These are phyloP conservation scores for Pichia sporocuriosa DNA, from an alignment of 805 yeast genomes.

Conservation along the genomic window DNA sequence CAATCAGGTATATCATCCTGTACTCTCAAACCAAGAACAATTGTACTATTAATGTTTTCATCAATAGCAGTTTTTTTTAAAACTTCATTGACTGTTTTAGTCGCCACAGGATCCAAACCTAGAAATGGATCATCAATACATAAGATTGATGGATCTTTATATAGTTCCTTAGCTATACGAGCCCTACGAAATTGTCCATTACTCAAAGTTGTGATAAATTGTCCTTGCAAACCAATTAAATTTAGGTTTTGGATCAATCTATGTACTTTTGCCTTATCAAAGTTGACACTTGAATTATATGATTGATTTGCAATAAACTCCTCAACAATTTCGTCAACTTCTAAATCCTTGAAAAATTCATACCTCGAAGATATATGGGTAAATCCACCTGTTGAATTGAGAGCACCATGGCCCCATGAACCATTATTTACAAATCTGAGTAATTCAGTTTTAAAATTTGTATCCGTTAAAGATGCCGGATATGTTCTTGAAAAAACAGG, in stretches of 20 bases:
- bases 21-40: conserved; percentile 67
- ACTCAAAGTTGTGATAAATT: conserved; percentile 82
- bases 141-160: conserved; percentile 56
- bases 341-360: conserved; percentile 73
- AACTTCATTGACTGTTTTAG: conserved; percentile 50
- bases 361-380: conserved; percentile 86
- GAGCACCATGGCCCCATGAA: conserved; percentile 31
- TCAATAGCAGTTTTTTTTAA: conserved; percentile 28
- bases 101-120: conserved; percentile 79
- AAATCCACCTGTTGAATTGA: conserved; percentile 35
- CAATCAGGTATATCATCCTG: conserved; percentile 77
- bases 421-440: conserved; percentile 33
- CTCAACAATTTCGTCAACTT: conserved; percentile 64
- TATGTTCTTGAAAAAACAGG: conserved; percentile 51
- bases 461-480: conserved; percentile 45
- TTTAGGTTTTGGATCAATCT: conserved; percentile 43
- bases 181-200: conserved; percentile 95
- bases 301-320: conserved; percentile 54
- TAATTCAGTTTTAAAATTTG: conserved; percentile 34
- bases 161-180: conserved; percentile 68
- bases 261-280: conserved; percentile 33
- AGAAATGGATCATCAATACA: conserved; percentile 88
- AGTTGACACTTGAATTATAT: conserved; percentile 34
- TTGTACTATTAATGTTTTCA: conserved; percentile 33
- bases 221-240: conserved; percentile 48